Evolutionary conservation across 2,329 filamentous ascomycete genomes (phyloP), one percentile per base, ranked within the genome.

Genomic region (Trichoderma oligosporum): DNA sequence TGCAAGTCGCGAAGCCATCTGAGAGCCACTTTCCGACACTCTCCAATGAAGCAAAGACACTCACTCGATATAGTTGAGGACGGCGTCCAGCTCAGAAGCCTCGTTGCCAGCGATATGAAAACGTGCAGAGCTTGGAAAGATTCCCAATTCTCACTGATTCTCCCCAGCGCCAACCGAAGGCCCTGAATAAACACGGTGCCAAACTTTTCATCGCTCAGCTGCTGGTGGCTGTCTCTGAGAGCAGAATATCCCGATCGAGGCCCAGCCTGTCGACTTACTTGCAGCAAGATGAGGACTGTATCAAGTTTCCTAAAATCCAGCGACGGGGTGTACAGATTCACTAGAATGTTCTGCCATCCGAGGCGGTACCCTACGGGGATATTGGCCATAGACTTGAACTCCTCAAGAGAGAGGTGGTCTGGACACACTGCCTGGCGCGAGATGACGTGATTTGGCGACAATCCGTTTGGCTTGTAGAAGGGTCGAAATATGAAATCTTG

Each of bases 331-430:
- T 69, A 66, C 3, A 87, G 66, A 62, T 85, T 77, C 1, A 72
- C 63, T 0, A 83, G 64, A 3, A 87, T 76, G 53, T 84, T 86
- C 7, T 72, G 63, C 78, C 82, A 86, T 49, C 82, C 79, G 7
- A 84, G 67, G 1, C 67, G 63, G 16, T 72, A 58, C 0, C 82
- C 82, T 1, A 78, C 64, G 0, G 78, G 74, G 2, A 86, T 61
- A 0, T 74, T 64, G 0, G 73, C 71, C n/a, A 85, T 75, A 0
- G 76, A 70, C 55, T 79, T 77, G 63, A 77, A 85, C 55, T 87
- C 82, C 1, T 78, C 76, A 0, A 82, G 58, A 0, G 76, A 73
- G 39, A 87, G 67, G 18, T 75, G 62, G 0, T 52, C 3, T 0
- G 83, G 81, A 52, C 81, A 84, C 0, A 66, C 48, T 0, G 62